These are phyloP conservation scores for Pisolithus albus DNA, from an alignment of 768 basidiomycete species.

Conservation along the genomic window DNA sequence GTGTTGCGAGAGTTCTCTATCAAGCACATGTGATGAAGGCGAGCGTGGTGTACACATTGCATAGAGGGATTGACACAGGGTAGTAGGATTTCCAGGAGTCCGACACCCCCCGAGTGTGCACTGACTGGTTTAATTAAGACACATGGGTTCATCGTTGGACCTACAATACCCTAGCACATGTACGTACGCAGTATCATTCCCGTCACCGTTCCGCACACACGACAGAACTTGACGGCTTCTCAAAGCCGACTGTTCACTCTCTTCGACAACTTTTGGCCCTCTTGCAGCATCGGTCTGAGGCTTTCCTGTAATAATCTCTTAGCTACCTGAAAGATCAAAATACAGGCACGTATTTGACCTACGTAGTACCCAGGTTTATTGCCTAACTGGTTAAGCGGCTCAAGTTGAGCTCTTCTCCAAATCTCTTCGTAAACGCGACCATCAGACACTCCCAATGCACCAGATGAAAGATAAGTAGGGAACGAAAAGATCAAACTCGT, in stretches of 20 bases:
- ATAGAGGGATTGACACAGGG: too few relatives aligned
- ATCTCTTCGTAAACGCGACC: slow-evolving; percentile 66
- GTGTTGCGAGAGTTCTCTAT: too few relatives aligned
- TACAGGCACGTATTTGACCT: background rate
- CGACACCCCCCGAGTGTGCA: too few relatives aligned
- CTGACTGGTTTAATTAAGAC: too few relatives aligned
- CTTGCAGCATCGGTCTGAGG: slow-evolving; percentile 20
- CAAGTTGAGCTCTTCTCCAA: slow-evolving; percentile 49
- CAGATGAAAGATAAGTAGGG: slow-evolving; percentile 14
- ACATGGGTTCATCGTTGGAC: background rate
- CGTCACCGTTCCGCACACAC: background rate
- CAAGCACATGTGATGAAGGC: too few relatives aligned
- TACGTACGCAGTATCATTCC: background rate
- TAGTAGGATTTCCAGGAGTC: too few relatives aligned
- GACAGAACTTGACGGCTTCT: background rate
- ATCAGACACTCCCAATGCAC: slow-evolving; percentile 56
- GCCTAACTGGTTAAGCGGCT: slow-evolving; percentile 52
- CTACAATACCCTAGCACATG: too few relatives aligned
- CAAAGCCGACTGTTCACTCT: slow-evolving; percentile 16
- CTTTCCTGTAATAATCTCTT: slow-evolving; percentile 10
- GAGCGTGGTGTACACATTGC: too few relatives aligned
- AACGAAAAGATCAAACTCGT: background rate
- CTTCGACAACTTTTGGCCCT: slow-evolving; percentile 15
- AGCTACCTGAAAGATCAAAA: background rate
- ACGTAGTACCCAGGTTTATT: slow-evolving; percentile 55